Percentiles rank a stretch among this genome's conserved stretches.
phyloP scores from a whole-genome alignment of 2,329 filamentous ascomycete species.

The Fonsecaea erecta region DNA sequence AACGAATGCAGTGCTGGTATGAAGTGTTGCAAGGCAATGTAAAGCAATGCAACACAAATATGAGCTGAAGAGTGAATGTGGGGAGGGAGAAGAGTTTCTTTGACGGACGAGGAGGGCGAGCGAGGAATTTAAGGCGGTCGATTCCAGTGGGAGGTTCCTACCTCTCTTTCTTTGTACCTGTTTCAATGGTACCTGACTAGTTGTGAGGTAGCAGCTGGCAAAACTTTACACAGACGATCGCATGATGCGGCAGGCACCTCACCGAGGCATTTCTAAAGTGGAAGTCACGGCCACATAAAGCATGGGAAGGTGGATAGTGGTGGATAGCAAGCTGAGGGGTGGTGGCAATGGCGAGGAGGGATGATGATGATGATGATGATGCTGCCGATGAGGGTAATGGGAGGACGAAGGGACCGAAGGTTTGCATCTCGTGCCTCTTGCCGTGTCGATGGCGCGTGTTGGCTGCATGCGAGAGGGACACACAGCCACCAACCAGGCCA shows the following conservation, averaged over 20 bases:
- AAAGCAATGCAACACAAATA: no score
- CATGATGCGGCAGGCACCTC: background rate
- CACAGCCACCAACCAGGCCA: background rate
- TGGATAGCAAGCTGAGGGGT: background rate
- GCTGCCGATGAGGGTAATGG: background rate
- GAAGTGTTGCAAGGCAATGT: background rate
- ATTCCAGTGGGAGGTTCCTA: background rate
- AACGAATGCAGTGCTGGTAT: background rate
- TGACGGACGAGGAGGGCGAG: conserved; percentile 2
- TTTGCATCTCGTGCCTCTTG: background rate
- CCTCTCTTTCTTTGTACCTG: background rate
- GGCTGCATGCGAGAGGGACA: background rate
- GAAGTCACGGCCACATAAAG: background rate
- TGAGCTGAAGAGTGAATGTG: background rate
- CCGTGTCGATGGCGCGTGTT: background rate
- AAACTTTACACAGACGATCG: background rate
- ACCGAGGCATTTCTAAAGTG: background rate
- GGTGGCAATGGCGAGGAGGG: background rate
- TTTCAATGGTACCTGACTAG: conserved; percentile 9
- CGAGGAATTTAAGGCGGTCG: background rate
- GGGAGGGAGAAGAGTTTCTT: background rate
- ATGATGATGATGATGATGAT: background rate
- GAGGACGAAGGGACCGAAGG: background rate
- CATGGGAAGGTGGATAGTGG: background rate
- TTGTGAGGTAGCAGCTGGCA: background rate